Percentiles rank a stretch among this genome's conserved stretches.
These are phyloP conservation scores for Dactylorhiza incarnata DNA, from an alignment of 106 monocot genomes.

Conservation along the genomic window DNA sequence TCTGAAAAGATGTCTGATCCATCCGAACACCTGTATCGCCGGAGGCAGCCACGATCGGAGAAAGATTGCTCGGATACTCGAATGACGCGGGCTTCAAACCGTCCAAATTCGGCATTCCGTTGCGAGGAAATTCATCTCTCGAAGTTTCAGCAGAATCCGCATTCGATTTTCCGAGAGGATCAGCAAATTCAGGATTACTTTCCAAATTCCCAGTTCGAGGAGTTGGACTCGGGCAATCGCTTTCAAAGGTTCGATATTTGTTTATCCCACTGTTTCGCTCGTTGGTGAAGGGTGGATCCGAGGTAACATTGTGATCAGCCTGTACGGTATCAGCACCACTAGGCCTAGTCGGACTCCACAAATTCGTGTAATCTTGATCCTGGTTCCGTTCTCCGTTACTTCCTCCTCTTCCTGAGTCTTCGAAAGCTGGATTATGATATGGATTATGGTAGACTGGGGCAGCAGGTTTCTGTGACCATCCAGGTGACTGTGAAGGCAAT, in stretches of 20 bases:
- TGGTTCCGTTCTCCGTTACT: constrained; percentile 24
- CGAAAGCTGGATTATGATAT: constrained; percentile 11
- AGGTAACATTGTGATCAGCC: constrained; percentile 2
- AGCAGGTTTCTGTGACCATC: neutral
- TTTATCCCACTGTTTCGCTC: constrained; percentile 4
- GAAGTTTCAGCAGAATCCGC: constrained; percentile 5
- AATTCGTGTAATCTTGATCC: constrained; percentile 24
- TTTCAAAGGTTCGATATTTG: constrained; percentile 28
- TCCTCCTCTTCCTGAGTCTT: constrained; percentile 17
- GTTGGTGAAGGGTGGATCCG: neutral
- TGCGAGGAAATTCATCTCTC: constrained; percentile 8
- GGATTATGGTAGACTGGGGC: constrained; percentile 17
- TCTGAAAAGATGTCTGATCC: constrained; percentile 2
- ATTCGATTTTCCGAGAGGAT: constrained; percentile 4
- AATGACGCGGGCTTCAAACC: neutral
- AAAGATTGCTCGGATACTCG: constrained; percentile 6
- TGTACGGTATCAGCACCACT: neutral
- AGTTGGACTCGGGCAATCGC: constrained; percentile 44
- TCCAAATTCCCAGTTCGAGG: constrained; percentile 15
- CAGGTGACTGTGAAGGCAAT: constrained; percentile 1
- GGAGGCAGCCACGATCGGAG: neutral
- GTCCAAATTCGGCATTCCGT: constrained; percentile 3
- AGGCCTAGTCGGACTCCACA: neutral
- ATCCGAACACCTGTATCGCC: neutral
- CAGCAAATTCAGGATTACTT: constrained; percentile 4